Conservation (phyloP, 345 rosid species). For the Citrus sinensis region DVS_A1.0 CM039163.1:26143001-26143500, state of each 20-base stretch:
- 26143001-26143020: neutral
- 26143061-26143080: neutral
- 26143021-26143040: neutral
- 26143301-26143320: too few species aligned
- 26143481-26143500: too few species aligned
- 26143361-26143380: neutral
- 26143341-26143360: neutral
- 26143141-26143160: neutral
- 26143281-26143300: too few species aligned
- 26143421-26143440: too few species aligned
- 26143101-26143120: constrained; percentile 7
- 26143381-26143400: neutral
- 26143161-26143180: neutral
- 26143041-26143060: neutral
- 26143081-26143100: neutral
- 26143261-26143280: neutral
- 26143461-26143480: too few species aligned
- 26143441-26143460: too few species aligned
- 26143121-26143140: neutral
- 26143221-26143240: too few species aligned
- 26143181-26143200: neutral
- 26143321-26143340: neutral
- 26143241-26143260: too few species aligned
- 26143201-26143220: neutral
- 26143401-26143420: too few species aligned